Evolutionary conservation across 352 stramenopile genomes (phyloP), one percentile per base, ranked within the genome.

Genomic region (Saprolegnia diclina): DNA sequence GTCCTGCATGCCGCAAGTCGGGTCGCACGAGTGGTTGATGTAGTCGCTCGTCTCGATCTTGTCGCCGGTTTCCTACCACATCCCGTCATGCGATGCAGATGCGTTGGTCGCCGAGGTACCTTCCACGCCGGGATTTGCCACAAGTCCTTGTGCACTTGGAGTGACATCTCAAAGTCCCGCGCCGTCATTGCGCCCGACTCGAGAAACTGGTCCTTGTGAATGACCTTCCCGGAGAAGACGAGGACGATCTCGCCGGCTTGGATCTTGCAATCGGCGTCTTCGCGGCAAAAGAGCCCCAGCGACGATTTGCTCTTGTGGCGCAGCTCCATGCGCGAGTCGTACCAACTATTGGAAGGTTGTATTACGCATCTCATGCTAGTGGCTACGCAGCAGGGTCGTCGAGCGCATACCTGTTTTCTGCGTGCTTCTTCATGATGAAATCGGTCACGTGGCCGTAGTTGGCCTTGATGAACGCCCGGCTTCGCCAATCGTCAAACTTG

Each of bases 71-170:
- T 69, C 63, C 63, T 69, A 48, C n/a, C n/a, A n/a, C n/a, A 13
- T 22, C 22, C 19, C 32, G 37, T 9, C 4, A 61, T 32, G 29
- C 5, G 63, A 22, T 16, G 24, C n/a, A n/a, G n/a, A n/a, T n/a
- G n/a, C n/a, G n/a, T n/a, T n/a, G n/a, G n/a, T n/a, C n/a, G n/a
- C n/a, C n/a, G n/a, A n/a, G n/a, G 9, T 59, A 69, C 63, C 63
- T 69, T 69, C 63, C 63, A 69, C n/a, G 63, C 63, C 13, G 63
- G 63, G 22, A 69, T 69, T 62, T 69, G 63, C 63, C 63, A 69
- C 45, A 69, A 55, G 38, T 69, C 63, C 13, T 52, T 26, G 14
- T 69, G 63, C 22, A 69, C 53, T 62, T 69, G 63, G 22, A 69
- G 21, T 4, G 63, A 69, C 63, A 69, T 69, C 38, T 69, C 63